Base-by-base conservation (phyloP, 2,329 filamentous ascomycete genomes). In the Fusarium piperis region DNA sequence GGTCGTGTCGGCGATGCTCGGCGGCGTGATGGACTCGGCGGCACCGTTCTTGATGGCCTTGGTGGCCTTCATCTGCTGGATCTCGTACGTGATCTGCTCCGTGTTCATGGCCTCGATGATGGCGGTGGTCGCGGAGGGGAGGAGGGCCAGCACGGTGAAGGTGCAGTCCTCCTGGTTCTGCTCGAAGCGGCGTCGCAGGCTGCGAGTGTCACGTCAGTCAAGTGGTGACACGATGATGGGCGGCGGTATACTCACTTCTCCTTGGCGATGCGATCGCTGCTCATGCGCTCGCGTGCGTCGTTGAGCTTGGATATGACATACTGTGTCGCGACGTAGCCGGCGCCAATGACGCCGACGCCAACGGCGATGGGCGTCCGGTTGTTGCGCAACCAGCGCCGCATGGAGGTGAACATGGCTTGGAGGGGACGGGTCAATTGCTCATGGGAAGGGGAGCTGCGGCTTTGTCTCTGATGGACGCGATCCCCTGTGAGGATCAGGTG, bases 91-190 rank as follows among this genome's bases (percentile, higher is more conserved):
- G 77, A 98, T 94, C 77, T 93, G 91, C 81, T 99, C 96, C 46
- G 97, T 97, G 59, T 97, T 94, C 76, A 98, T 89, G 33, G 92
- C 91, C 74, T 94, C 91, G 77, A 98, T 86, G 76, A 99, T 92
- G 79, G 97, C 95, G 74, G 96, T 91, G 26, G 95, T 95, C 8
- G 94, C 93, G 35, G 95, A 97, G 6, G 96, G 96, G 11, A 99
- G 88, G 62, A 99, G 90, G 32, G 95, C 96, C n/a, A 98, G 91
- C 48, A 98, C 94, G 38, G 96, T 99, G 80, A 97, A 98, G 53
- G 95, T 98, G 83, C 96, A 99, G 83, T 99, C 96, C 80, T 97
- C 95, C 81, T 99, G 96, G 82, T 99, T 99, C 83, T 99, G 96
- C 81, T 98, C 94, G 83, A 99, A 99, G 78, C 96, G 93, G 65